Evolutionary conservation across 345 rosid species (phyloP).

Genomic region (Melastoma malabathricum): DNA sequence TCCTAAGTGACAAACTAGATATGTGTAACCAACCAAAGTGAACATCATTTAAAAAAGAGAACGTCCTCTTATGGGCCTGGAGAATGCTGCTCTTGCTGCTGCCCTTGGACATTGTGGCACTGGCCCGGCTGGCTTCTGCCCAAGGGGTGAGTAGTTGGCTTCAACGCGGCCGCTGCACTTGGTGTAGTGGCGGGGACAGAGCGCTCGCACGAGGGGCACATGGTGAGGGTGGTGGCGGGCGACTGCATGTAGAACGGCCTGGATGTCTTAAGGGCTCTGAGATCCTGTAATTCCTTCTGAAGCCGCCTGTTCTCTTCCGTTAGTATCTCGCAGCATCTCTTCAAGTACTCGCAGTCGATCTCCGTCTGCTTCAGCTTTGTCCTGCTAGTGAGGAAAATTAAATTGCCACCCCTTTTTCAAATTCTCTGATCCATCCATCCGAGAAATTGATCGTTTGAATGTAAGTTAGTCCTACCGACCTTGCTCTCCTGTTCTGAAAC

Average conservation of each 20-base stretch:
- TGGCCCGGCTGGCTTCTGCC: too few species aligned
- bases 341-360: slow-evolving; percentile 84
- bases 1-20: too few species aligned
- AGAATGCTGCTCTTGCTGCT: too few species aligned
- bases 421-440: not conserved
- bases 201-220: slow-evolving; percentile 15
- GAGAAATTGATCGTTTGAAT: not conserved
- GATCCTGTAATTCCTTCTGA: slow-evolving; percentile 68
- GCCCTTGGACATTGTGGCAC: too few species aligned
- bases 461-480: slow-evolving; percentile 20
- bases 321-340: slow-evolving; percentile 74
- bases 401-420: not conserved
- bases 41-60: too few species aligned
- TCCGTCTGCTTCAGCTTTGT: slow-evolving; percentile 92
- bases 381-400: slow-evolving; percentile 21
- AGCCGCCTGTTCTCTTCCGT: slow-evolving; percentile 89
- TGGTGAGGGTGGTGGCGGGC: slow-evolving; percentile 10
- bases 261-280: slow-evolving; percentile 8
- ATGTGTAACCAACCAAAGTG: too few species aligned
- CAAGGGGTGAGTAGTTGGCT: too few species aligned
- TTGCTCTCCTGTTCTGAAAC: slow-evolving; percentile 96
- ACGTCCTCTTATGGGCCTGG: too few species aligned
- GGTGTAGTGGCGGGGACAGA: not conserved
- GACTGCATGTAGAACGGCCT: slow-evolving; percentile 2
- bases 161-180: too few species aligned